Conservation (phyloP, 768 basidiomycete species). For the Boletus tomentosulus region DNA sequence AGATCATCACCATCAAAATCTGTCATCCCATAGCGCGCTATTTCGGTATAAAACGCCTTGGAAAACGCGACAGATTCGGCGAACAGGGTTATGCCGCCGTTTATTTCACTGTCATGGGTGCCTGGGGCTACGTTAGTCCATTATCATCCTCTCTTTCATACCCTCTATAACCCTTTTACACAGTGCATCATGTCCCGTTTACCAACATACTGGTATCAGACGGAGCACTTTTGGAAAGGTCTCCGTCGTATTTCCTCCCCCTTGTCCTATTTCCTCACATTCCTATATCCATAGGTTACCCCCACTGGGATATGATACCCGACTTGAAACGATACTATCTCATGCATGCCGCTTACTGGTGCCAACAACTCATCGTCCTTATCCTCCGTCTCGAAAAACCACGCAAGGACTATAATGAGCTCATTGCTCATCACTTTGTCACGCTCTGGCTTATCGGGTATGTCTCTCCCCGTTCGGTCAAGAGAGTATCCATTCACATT, state of each 20-base stretch:
- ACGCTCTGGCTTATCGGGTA: constrained; percentile 94
- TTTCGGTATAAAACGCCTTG: constrained; percentile 62
- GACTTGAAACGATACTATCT: constrained; percentile 91
- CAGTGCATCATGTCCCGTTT: constrained; percentile 80
- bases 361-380: constrained; percentile 86
- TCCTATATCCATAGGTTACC: constrained; percentile 57
- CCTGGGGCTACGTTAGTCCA: constrained; percentile 70
- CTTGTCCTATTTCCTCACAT: neutral
- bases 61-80: constrained; percentile 79
- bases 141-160: neutral
- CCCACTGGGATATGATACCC: constrained; percentile 82
- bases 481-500: neutral
- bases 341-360: constrained; percentile 91
- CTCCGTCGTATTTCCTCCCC: constrained; percentile 10
- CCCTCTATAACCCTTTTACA: neutral
- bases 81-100: constrained; percentile 87
- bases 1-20: constrained; percentile 61
- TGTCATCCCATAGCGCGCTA: constrained; percentile 63
- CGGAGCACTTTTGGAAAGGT: constrained; percentile 84
- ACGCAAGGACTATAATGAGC: constrained; percentile 83
- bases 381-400: constrained; percentile 88
- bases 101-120: constrained; percentile 70
- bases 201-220: constrained; percentile 84
- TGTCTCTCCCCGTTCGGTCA: constrained; percentile 13
- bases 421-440: constrained; percentile 87